phyloP scores from a whole-genome alignment of 306 rosid species.

The Prosopis cineraria region DNA sequence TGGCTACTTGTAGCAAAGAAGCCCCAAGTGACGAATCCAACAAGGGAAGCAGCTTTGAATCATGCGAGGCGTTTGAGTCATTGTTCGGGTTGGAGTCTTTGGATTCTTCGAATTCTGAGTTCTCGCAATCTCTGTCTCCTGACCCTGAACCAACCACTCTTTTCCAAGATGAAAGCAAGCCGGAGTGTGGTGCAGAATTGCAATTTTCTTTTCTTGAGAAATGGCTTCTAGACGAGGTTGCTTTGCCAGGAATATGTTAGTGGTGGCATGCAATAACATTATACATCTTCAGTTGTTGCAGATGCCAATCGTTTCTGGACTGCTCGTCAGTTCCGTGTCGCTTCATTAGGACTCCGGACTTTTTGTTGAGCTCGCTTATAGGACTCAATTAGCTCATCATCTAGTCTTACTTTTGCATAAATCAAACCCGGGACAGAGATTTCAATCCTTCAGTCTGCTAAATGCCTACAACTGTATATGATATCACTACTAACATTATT shows the following conservation, averaged over 20 bases:
- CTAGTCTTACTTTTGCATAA: neutral
- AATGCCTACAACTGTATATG: slow-evolving; percentile 46
- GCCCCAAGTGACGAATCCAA: slow-evolving; percentile 32
- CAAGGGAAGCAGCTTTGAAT: slow-evolving; percentile 30
- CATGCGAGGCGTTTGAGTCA: slow-evolving; percentile 47
- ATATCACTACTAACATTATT: slow-evolving; percentile 10
- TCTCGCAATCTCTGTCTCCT: slow-evolving; percentile 55
- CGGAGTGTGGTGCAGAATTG: slow-evolving; percentile 34
- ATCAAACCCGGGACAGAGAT: neutral
- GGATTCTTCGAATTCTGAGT: slow-evolving; percentile 68
- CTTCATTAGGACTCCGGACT: neutral
- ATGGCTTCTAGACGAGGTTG: slow-evolving; percentile 10
- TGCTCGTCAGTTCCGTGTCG: neutral
- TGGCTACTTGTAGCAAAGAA: slow-evolving; percentile 52
- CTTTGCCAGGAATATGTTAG: neutral
- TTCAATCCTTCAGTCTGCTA: neutral
- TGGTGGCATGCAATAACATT: neutral
- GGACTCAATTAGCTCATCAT: neutral
- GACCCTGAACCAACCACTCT: slow-evolving; percentile 45
- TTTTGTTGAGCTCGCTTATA: neutral
- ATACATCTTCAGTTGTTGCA: neutral
- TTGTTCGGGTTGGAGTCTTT: slow-evolving; percentile 64
- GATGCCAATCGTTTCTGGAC: neutral
- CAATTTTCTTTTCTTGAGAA: slow-evolving; percentile 58
- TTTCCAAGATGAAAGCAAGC: slow-evolving; percentile 67